These are phyloP conservation scores for Exophiala oligosperma DNA, from an alignment of 2,329 filamentous ascomycete genomes.

Conservation along the genomic window DNA sequence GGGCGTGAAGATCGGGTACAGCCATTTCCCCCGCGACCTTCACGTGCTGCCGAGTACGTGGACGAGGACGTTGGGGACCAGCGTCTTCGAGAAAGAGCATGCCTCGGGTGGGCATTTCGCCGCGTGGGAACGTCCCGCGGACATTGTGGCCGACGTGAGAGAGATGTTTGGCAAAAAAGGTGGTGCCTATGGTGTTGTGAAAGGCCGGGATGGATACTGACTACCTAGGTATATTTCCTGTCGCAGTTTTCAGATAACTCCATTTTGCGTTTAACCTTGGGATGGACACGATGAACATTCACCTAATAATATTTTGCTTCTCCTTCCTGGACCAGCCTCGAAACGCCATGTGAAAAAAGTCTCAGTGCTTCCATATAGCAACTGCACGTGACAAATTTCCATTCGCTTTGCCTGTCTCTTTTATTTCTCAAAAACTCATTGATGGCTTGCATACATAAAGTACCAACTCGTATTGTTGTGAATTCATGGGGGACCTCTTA, in stretches of 20 bases:
- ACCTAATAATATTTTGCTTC: no score
- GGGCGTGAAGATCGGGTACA: conserved; percentile 54
- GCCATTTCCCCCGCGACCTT: conserved; percentile 54
- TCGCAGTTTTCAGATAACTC: no score
- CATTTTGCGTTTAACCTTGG: no score
- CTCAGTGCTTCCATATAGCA: no score
- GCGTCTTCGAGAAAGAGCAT: conserved; percentile 48
- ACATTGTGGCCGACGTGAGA: conserved; percentile 47
- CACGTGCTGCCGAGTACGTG: conserved; percentile 51
- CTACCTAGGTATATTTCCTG: background rate
- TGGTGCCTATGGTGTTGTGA: conserved; percentile 37
- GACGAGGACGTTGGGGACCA: conserved; percentile 50
- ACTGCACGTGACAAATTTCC: no score
- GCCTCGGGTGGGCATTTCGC: conserved; percentile 55
- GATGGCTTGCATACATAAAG: no score
- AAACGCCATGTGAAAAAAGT: no score
- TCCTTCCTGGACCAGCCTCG: no score
- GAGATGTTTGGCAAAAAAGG: conserved; percentile 49
- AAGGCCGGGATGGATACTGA: conserved; percentile 37
- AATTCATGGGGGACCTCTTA: background rate
- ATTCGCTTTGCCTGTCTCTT: no score
- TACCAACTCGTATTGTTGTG: no score
- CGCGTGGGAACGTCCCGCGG: conserved; percentile 52
- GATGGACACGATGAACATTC: no score
- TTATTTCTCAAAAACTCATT: no score